Conservation (phyloP, 805 yeast genomes). For the Pichia occidentalis region DNA sequence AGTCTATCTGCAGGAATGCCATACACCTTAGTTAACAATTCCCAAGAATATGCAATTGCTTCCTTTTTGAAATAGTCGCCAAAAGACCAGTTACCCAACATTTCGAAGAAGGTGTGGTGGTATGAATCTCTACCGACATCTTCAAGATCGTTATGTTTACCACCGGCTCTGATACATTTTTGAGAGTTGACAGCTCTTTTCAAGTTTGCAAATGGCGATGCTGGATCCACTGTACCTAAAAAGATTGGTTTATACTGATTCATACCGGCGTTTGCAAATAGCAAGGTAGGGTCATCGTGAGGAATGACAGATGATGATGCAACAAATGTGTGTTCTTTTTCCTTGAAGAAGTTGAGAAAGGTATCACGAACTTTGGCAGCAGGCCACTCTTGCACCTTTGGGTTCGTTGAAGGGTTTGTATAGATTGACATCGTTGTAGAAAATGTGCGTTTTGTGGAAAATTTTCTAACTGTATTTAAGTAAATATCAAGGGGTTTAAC, state of each 20-base stretch:
- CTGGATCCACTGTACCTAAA: conserved; percentile 94
- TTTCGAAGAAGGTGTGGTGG: conserved; percentile 97
- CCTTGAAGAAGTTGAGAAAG: conserved; percentile 73
- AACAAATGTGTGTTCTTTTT: conserved; percentile 67
- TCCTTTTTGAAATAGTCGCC: conserved; percentile 98
- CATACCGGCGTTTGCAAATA: conserved; percentile 99
- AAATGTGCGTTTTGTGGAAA: no score
- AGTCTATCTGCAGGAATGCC: conserved; percentile 73
- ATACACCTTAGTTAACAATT: conserved; percentile 76
- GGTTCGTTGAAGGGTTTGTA: conserved; percentile 12
- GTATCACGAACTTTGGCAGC: conserved; percentile 62
- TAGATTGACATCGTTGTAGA: conserved; percentile 10
- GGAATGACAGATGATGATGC: conserved; percentile 95
- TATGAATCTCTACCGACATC: conserved; percentile 98
- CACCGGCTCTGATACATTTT: conserved; percentile 99
- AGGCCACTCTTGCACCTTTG: conserved; percentile 34
- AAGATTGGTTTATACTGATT: conserved; percentile 98
- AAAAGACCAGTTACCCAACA: conserved; percentile 99
- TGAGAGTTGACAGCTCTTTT: conserved; percentile 93
- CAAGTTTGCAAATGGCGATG: conserved; percentile 75
- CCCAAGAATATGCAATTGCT: conserved; percentile 88
- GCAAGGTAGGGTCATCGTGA: conserved; percentile 93
- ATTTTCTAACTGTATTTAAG: conserved; percentile 2
- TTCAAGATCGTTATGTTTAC: conserved; percentile 95
- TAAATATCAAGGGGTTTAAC: no score